Conservation (phyloP, 2,329 filamentous ascomycete species). For the Colletotrichum scovillei region DNA sequence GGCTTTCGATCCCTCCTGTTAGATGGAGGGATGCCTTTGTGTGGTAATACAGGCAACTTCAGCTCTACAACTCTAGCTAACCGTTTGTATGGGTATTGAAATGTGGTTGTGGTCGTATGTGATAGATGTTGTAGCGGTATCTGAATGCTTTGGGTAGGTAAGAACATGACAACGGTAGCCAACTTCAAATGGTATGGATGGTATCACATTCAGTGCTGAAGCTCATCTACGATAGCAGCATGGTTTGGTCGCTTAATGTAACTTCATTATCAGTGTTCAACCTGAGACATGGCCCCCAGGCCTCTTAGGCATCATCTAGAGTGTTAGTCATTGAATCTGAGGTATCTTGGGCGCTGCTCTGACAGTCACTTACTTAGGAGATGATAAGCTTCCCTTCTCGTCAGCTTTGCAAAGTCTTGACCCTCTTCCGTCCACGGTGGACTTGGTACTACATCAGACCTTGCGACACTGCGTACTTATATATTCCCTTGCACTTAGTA, state of each 20-base stretch:
- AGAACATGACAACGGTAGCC: no score
- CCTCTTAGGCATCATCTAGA: neutral
- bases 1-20: constrained; percentile 5
- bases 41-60: constrained; percentile 16
- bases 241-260: no score
- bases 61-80: neutral
- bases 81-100: neutral
- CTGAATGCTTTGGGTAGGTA: no score
- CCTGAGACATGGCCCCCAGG: neutral
- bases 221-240: no score
- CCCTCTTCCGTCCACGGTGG: fast-evolving
- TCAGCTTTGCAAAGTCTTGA: no score
- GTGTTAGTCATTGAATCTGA: neutral
- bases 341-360: neutral
- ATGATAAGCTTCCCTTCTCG: neutral
- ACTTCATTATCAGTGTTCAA: neutral
- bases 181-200: no score
- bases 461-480: no score
- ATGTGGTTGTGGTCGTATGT: neutral
- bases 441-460: neutral
- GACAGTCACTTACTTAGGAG: neutral
- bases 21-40: constrained; percentile 22
- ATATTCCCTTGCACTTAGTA: no score
- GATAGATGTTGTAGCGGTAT: neutral
- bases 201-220: no score